Percentiles rank a stretch among this genome's conserved stretches.
Evolutionary conservation across 139 green algal genomes (phyloP).

Genomic region (Tetradesmus lagerheimii): DNA sequence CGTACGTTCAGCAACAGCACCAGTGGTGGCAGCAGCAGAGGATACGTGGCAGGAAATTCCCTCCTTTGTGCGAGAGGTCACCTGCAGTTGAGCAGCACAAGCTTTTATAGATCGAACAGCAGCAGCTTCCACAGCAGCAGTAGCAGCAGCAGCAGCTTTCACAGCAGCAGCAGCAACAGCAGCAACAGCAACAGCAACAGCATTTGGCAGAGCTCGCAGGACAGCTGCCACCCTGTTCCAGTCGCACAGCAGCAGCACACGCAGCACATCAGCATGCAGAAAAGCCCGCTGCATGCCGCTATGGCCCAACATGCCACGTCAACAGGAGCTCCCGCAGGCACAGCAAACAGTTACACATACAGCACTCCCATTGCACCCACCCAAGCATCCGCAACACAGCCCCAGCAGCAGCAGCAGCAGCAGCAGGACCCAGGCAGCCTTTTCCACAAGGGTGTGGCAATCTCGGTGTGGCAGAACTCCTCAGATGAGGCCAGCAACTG

Average conservation of each 20-base stretch:
- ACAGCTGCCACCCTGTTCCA: no score
- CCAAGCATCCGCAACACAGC: neutral
- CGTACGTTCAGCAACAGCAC: no score
- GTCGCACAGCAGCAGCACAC: neutral
- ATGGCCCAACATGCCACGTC: neutral
- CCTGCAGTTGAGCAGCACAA: no score
- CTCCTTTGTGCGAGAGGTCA: no score
- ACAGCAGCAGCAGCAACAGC: neutral
- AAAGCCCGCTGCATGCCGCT: neutral
- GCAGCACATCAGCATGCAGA: neutral
- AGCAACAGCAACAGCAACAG: neutral
- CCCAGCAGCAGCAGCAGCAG: neutral
- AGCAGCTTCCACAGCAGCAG: neutral
- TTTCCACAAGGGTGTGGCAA: constrained; percentile 52
- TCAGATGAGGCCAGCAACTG: constrained; percentile 49
- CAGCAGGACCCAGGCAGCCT: neutral
- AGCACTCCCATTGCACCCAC: neutral
- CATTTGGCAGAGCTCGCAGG: no score
- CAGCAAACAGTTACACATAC: neutral
- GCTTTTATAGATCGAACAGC: neutral
- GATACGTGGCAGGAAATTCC: no score
- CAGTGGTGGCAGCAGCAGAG: no score
- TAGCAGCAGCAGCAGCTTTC: neutral
- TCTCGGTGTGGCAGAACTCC: constrained; percentile 67
- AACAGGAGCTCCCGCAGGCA: neutral